Percentiles rank a stretch among this genome's conserved stretches.
These are phyloP conservation scores for Tricholoma flavovirens DNA, from an alignment of 768 basidiomycete genomes.

Conservation along the genomic window DNA sequence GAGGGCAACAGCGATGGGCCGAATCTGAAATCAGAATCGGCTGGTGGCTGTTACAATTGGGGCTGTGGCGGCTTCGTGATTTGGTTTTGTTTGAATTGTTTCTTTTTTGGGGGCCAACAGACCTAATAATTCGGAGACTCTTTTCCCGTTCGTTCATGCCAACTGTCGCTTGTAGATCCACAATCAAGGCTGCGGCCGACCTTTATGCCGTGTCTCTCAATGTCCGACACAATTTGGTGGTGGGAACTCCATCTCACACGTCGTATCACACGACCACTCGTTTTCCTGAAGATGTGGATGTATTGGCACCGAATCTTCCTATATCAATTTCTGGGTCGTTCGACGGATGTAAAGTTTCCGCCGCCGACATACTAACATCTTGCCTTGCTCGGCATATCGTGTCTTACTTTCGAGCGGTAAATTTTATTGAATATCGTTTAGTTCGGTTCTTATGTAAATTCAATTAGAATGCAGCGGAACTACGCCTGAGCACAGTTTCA, in stretches of 20 bases:
- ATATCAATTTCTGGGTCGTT: conserved; percentile 51
- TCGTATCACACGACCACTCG: conserved; percentile 27
- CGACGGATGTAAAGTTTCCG: conserved; percentile 36
- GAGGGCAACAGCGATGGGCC: conserved; percentile 9
- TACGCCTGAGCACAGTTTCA: conserved; percentile 59
- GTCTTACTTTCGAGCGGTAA: conserved; percentile 45
- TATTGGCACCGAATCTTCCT: conserved; percentile 44
- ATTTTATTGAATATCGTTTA: background rate
- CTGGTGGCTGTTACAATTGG: conserved; percentile 18
- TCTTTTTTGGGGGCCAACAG: conserved; percentile 11
- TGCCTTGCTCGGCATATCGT: conserved; percentile 44
- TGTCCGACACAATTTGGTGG: conserved; percentile 37
- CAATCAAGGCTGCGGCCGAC: conserved; percentile 39
- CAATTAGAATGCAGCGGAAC: conserved; percentile 50
- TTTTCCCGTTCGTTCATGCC: conserved; percentile 21
- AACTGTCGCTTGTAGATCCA: conserved; percentile 26
- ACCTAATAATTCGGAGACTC: background rate
- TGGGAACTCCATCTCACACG: conserved; percentile 24
- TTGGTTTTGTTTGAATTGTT: conserved; percentile 7
- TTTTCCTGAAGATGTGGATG: conserved; percentile 39
- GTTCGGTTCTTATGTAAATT: background rate
- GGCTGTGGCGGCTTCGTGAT: conserved; percentile 18
- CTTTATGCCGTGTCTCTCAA: conserved; percentile 40
- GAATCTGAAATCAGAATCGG: conserved; percentile 18
- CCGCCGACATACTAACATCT: conserved; percentile 40